Percentiles rank a stretch among this genome's conserved stretches.
Evolutionary conservation across 768 basidiomycete species (phyloP).

Genomic region (Thelephora aurantiotincta): DNA sequence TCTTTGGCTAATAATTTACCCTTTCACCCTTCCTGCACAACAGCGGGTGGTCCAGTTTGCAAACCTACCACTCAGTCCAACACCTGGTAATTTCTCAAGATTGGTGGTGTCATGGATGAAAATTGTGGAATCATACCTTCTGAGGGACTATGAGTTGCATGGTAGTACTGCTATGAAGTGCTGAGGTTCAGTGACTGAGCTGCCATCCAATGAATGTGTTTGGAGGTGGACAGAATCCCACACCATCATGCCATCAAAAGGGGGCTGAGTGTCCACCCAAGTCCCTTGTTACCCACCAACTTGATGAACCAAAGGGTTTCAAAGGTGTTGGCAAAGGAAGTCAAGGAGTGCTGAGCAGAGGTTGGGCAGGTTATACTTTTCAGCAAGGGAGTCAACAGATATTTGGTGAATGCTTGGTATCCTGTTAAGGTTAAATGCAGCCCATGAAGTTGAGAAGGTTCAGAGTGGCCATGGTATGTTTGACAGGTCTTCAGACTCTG

Average conservation of each 20-base stretch:
- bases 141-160: too few species aligned
- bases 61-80: too few species aligned
- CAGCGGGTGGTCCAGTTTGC: too few species aligned
- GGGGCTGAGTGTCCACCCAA: not conserved
- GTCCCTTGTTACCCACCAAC: not conserved
- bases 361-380: not conserved
- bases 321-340: not conserved
- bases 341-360: not conserved
- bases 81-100: too few species aligned
- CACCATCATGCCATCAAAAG: not conserved
- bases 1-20: too few species aligned
- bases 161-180: too few species aligned
- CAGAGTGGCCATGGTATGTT: conserved; percentile 7
- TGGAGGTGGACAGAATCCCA: not conserved
- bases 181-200: too few species aligned
- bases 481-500: too few species aligned
- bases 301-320: not conserved
- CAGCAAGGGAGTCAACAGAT: conserved; percentile 8
- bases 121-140: too few species aligned
- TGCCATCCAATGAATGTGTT: too few species aligned
- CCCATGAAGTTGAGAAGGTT: conserved; percentile 5
- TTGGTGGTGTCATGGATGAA: too few species aligned
- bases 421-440: conserved; percentile 14
- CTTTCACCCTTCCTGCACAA: too few species aligned
- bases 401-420: conserved; percentile 10